Evolutionary conservation across 225 moss, liverwort and hornwort species (phyloP).

Genomic region (Thuidium tamariscinum): DNA sequence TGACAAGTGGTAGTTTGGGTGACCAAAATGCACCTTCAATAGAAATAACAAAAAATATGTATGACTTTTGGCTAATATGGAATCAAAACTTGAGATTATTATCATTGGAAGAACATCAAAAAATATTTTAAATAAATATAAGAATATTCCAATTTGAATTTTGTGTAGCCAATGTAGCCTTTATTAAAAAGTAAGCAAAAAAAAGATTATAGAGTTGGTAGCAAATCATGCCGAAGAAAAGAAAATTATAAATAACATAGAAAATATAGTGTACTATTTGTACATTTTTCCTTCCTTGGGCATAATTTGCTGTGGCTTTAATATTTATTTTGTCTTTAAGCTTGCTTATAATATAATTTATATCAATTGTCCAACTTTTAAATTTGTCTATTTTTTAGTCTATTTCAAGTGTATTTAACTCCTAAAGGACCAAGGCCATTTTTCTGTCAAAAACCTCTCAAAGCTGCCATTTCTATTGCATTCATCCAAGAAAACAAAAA

Average conservation of each 20-base stretch:
- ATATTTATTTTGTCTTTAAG: not conserved
- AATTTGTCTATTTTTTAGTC: fast-evolving
- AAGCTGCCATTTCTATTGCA: too few species aligned
- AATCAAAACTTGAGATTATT: not conserved
- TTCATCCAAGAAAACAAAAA: too few species aligned
- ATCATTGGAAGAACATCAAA: not conserved
- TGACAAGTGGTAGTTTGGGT: not conserved
- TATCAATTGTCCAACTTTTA: fast-evolving
- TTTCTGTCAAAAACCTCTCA: too few species aligned
- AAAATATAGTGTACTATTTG: fast-evolving
- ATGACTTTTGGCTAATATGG: not conserved
- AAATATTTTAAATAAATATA: not conserved
- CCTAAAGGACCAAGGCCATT: too few species aligned
- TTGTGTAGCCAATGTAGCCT: fast-evolving
- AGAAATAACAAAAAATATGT: not conserved
- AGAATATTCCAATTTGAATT: not conserved
- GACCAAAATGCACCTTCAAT: too few species aligned
- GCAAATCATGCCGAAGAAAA: fast-evolving
- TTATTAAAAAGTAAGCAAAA: fast-evolving
- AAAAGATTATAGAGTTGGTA: not conserved
- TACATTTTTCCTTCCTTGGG: not conserved
- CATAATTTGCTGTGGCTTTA: not conserved
- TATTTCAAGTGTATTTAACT: not conserved
- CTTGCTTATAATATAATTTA: not conserved
- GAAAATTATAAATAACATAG: not conserved